Evolutionary conservation across 148 eudicot species (phyloP).

Genomic region (Arbutus unedo): DNA sequence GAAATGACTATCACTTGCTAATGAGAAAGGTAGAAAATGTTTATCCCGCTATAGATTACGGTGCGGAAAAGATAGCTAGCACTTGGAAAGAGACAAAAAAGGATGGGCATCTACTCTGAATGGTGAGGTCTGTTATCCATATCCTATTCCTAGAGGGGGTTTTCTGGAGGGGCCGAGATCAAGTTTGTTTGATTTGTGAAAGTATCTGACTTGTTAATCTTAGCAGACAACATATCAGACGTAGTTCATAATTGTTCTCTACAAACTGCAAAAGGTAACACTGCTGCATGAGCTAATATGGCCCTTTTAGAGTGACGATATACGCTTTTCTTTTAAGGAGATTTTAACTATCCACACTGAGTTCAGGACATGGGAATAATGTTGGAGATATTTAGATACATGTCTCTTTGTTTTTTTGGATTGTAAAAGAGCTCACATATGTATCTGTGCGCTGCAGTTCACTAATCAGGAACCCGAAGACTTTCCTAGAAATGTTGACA

Average conservation of each 20-base stretch:
- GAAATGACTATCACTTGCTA: no score
- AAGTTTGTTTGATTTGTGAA: not conserved
- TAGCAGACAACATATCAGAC: not conserved
- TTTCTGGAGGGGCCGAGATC: no score
- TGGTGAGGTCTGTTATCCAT: no score
- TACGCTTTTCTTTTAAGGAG: no score
- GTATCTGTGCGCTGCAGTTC: not conserved
- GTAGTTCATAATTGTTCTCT: not conserved
- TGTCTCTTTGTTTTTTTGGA: not conserved
- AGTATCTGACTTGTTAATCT: not conserved
- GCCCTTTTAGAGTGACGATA: not conserved
- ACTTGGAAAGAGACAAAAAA: no score
- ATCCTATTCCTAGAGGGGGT: no score
- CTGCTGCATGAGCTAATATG: not conserved
- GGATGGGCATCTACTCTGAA: no score
- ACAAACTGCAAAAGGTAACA: not conserved
- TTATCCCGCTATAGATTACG: no score
- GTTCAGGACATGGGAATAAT: no score
- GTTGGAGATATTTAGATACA: not conserved
- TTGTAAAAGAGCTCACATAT: not conserved
- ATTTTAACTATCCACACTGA: no score
- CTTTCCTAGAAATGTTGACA: conserved; percentile 3
- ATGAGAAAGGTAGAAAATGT: no score
- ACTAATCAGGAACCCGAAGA: conserved; percentile 15
- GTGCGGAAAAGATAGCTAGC: no score